phyloP scores from a whole-genome alignment of 78 protist genomes.

The Chrysochromulina tobinii region DNA sequence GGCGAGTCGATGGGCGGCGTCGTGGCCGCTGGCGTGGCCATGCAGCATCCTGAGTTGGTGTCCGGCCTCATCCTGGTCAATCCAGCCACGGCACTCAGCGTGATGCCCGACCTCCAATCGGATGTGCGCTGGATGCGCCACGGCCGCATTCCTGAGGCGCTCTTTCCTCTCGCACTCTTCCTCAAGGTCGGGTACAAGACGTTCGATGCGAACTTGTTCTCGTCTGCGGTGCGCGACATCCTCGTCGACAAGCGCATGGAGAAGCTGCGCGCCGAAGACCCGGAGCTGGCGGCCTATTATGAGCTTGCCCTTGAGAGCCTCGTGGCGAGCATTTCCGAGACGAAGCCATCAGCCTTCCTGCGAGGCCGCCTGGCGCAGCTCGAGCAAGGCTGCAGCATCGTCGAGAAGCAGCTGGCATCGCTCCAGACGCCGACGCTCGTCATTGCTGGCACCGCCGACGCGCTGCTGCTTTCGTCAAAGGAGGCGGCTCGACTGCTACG shows the following conservation, averaged over 20 bases:
- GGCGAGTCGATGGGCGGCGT: neutral
- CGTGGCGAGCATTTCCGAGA: neutral
- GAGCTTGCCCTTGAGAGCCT: neutral
- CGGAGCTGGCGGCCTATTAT: neutral
- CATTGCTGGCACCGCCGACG: neutral
- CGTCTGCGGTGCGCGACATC: neutral
- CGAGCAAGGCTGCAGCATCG: neutral
- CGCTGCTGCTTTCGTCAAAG: neutral
- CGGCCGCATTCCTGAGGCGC: neutral
- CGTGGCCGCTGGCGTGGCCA: neutral
- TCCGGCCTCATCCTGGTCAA: neutral
- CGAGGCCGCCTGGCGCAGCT: neutral
- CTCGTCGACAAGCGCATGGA: neutral
- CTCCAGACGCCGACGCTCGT: neutral
- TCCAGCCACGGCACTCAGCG: neutral
- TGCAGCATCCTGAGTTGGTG: neutral
- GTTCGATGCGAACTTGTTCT: neutral
- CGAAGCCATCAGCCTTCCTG: neutral
- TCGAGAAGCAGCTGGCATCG: neutral
- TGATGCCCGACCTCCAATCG: neutral
- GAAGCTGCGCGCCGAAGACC: neutral
- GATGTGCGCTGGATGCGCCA: neutral
- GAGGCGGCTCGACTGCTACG: neutral
- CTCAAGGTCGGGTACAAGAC: neutral
- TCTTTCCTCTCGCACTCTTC: neutral